These are phyloP conservation scores for Calonectria fujianensis DNA, from an alignment of 2,329 filamentous ascomycete species.

Conservation along the genomic window DNA sequence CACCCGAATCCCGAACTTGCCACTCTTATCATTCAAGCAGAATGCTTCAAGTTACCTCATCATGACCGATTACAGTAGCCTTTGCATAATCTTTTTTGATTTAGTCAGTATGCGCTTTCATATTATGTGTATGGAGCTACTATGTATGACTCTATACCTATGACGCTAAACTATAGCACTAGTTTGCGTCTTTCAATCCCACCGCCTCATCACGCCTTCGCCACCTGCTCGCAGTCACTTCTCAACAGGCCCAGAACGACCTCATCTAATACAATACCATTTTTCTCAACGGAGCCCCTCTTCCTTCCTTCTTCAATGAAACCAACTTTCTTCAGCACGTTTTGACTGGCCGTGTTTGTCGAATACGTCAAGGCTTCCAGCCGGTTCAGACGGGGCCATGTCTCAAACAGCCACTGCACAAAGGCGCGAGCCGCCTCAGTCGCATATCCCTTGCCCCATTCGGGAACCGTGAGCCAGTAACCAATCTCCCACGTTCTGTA, in stretches of 20 bases:
- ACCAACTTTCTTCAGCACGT: constrained; percentile 65
- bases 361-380: constrained; percentile 63
- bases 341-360: constrained; percentile 64
- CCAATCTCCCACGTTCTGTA: constrained; percentile 68
- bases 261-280: constrained; percentile 63
- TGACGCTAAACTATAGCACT: background rate
- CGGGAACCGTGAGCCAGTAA: constrained; percentile 66
- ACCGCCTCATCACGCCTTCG: background rate
- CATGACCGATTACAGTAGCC: background rate
- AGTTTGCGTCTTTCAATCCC: background rate
- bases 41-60: background rate
- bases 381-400: constrained; percentile 63
- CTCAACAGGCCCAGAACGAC: constrained; percentile 63
- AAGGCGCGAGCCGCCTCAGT: constrained; percentile 64
- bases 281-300: constrained; percentile 65
- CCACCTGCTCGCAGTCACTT: constrained; percentile 54
- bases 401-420: constrained; percentile 66
- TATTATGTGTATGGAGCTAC: background rate
- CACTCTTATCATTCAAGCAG: too few species aligned
- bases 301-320: constrained; percentile 66
- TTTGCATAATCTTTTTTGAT: background rate
- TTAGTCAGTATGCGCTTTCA: background rate
- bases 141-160: background rate
- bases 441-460: constrained; percentile 69
- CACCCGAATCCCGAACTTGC: background rate